phyloP scores from a whole-genome alignment of 345 rosid species.

The Boechera stricta region DNA sequence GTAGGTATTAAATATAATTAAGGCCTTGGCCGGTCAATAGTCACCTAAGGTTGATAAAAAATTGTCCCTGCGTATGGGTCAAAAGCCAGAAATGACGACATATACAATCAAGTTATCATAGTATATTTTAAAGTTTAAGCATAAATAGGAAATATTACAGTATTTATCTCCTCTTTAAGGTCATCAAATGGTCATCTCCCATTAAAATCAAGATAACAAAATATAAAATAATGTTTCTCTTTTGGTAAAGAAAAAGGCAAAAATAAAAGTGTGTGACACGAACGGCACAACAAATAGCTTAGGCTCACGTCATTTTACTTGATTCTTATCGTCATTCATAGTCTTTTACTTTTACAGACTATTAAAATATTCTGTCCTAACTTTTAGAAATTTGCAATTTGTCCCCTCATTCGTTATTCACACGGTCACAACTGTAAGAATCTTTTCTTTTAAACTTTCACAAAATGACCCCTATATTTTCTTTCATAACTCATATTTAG shows the following conservation, averaged over 20 bases:
- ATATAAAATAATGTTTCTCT: conserved; percentile 35
- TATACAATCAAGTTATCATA: background rate
- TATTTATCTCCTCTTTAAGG: conserved; percentile 10
- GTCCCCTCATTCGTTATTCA: conserved; percentile 25
- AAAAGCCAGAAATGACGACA: conserved; percentile 46
- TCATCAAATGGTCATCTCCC: conserved; percentile 42
- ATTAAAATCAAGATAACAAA: conserved; percentile 36
- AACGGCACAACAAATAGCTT: conserved; percentile 38
- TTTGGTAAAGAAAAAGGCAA: conserved; percentile 12
- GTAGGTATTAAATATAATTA: conserved; percentile 19
- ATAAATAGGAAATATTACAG: conserved; percentile 26
- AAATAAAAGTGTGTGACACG: conserved; percentile 36
- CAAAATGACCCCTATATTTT: background rate
- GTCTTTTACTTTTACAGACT: conserved; percentile 7
- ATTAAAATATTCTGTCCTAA: too few species aligned
- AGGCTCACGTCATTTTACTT: conserved; percentile 19
- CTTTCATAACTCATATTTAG: background rate
- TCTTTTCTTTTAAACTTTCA: background rate
- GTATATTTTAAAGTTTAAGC: background rate
- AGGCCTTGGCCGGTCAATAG: conserved; percentile 32
- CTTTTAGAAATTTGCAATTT: background rate
- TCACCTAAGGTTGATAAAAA: conserved; percentile 19
- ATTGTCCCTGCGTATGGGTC: conserved; percentile 29
- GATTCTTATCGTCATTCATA: background rate
- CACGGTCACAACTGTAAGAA: conserved; percentile 9